Evolutionary conservation across 2,329 filamentous ascomycete species (phyloP), one percentile per base, ranked within the genome.

Genomic region (Cryphonectria radicalis): DNA sequence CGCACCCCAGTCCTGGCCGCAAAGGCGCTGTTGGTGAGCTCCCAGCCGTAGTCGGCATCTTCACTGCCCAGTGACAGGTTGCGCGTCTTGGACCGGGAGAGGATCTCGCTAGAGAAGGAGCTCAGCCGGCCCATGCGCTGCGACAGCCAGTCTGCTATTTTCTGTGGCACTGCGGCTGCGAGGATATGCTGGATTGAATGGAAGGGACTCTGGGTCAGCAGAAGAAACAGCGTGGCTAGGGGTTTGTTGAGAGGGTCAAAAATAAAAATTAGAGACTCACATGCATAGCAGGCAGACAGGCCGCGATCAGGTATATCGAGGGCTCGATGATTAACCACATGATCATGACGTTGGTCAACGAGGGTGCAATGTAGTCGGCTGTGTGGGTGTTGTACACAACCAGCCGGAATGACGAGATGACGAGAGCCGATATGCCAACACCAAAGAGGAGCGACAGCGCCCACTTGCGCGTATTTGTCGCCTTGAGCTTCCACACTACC

Each of bases 231-330:
- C 37, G 2, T 40, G 37, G 37, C 37, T 11, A 40, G 37, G 10
- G 10, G 37, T 10, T 11, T 40, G 32, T 32, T 11, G 37, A 40
- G 37, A 40, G 37, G 1, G 37, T 1, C 10, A 40, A 13, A 40
- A 11, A 25, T 25, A 57, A 28, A 5, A 32, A 28, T 14, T 1
- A 32, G 17, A 32, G 6, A 32, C 71, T 72, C 32, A 72, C 71
- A 59, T 72, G 71, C 71, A 68, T 68, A 6, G 71, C 71, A 28
- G 71, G 71, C 10, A 72, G 62, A n/a, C 71, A 72, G 3, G 68
- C 65, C 28, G 53, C 71, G n/a, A 72, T 66, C 13, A 72, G 42
- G 22, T 72, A 72, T 22, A 72, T 63, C 14, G 68, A 70, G 17
- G 71, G 71, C 55, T 72, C 71, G 2, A 72, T 66, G 5, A 68